phyloP scores from a whole-genome alignment of 305 asterid species.

The Solanum hybrid region DNA sequence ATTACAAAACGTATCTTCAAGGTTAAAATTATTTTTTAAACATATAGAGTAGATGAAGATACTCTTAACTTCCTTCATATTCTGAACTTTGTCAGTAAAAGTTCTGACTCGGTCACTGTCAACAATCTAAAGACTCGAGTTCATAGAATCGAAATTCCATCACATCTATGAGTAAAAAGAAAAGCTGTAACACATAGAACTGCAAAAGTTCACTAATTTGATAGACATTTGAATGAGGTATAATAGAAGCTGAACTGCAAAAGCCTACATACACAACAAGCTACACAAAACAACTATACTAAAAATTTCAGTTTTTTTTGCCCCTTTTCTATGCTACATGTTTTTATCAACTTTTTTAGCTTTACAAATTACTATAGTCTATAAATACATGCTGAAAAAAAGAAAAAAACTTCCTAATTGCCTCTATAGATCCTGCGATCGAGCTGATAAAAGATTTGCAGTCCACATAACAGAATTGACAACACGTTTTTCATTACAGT shows the following conservation, averaged over 20 bases:
- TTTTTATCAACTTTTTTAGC: not conserved
- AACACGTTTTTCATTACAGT: not conserved
- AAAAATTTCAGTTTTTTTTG: not conserved
- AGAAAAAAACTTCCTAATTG: not conserved
- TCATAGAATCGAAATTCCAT: not conserved
- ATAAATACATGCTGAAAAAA: not conserved
- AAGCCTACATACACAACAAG: not conserved
- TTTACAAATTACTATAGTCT: not conserved
- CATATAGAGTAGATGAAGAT: not conserved
- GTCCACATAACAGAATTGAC: not conserved
- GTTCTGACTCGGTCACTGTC: not conserved
- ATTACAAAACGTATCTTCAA: not conserved
- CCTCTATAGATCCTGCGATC: not conserved
- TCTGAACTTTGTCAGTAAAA: not conserved
- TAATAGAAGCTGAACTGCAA: not conserved
- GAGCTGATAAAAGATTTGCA: not conserved
- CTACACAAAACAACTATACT: not conserved
- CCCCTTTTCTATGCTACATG: not conserved
- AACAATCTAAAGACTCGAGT: not conserved
- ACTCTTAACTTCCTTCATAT: not conserved
- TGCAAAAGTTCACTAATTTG: not conserved
- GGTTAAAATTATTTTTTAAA: not conserved
- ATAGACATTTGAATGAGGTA: not conserved
- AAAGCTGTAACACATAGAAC: not conserved
- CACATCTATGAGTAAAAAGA: not conserved